phyloP scores from a whole-genome alignment of 2,329 filamentous ascomycete genomes.

The Sarocladiaceae sp. region DNA sequence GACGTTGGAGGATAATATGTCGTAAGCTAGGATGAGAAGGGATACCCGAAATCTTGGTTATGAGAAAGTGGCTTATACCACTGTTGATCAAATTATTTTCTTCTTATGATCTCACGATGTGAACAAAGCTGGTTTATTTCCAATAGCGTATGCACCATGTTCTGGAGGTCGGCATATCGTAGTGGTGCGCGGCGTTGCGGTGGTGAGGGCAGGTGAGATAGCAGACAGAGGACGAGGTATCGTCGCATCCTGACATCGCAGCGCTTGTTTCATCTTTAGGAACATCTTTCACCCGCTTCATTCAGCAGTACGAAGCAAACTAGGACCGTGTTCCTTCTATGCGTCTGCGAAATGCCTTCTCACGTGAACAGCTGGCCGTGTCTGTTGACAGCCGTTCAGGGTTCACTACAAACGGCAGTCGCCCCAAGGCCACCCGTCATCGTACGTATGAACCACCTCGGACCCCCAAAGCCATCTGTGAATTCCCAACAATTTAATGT shows the following conservation, averaged over 20 bases:
- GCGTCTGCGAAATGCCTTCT: too few relatives aligned
- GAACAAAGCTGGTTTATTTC: background rate
- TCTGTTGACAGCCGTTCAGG: background rate
- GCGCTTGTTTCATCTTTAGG: too few relatives aligned
- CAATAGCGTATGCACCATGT: background rate
- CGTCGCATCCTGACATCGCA: too few relatives aligned
- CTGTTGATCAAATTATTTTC: background rate
- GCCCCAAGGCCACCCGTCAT: background rate
- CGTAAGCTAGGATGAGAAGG: background rate
- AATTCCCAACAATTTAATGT: too few relatives aligned
- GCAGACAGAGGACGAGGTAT: too few relatives aligned
- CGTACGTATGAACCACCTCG: background rate
- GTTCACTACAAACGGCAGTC: background rate
- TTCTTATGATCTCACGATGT: background rate
- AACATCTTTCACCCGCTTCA: too few relatives aligned
- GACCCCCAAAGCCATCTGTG: background rate
- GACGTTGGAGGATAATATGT: background rate
- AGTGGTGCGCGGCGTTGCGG: too few relatives aligned
- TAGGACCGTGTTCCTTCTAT: too few relatives aligned
- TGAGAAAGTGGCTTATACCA: background rate
- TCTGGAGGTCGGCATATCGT: background rate
- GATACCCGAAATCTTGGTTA: conserved; percentile 8
- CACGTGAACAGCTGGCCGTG: background rate
- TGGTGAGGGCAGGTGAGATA: too few relatives aligned
- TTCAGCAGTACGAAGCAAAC: too few relatives aligned